These are phyloP conservation scores for Durusdinium trenchii DNA, from an alignment of 73 alveolate species.

Conservation along the genomic window DNA sequence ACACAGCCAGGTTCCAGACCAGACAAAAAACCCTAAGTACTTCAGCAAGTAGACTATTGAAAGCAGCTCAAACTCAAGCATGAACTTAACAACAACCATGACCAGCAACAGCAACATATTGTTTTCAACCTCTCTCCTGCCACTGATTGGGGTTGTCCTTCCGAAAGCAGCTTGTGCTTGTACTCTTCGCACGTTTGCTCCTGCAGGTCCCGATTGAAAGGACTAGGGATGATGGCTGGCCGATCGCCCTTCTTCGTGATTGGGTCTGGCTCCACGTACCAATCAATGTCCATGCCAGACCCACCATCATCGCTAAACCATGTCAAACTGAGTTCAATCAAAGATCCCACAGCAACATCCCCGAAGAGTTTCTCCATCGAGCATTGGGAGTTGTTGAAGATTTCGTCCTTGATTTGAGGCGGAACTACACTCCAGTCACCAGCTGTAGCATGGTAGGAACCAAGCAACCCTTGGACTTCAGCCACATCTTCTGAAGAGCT, in stretches of 20 bases:
- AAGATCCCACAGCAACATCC: neutral
- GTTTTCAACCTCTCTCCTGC: too few species aligned
- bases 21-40: too few species aligned
- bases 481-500: neutral
- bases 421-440: slow-evolving; percentile 42
- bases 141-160: slow-evolving; percentile 62
- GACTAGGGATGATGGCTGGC: neutral
- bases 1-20: too few species aligned
- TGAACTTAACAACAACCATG: too few species aligned
- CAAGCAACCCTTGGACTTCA: neutral
- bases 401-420: neutral
- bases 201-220: slow-evolving; percentile 30
- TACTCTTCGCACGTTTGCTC: slow-evolving; percentile 49
- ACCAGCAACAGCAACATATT: too few species aligned
- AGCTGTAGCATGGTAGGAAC: neutral
- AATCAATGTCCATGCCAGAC: neutral
- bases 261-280: slow-evolving; percentile 17
- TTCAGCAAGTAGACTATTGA: too few species aligned
- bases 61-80: too few species aligned
- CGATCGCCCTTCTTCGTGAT: neutral
- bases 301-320: slow-evolving; percentile 16
- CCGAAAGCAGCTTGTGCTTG: slow-evolving; percentile 26
- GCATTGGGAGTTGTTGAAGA: neutral
- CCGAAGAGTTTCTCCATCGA: slow-evolving; percentile 30
- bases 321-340: neutral